These are phyloP conservation scores for Hyphodiscus hymeniophilus DNA, from an alignment of 495 filamentous ascomycete genomes.

Conservation along the genomic window DNA sequence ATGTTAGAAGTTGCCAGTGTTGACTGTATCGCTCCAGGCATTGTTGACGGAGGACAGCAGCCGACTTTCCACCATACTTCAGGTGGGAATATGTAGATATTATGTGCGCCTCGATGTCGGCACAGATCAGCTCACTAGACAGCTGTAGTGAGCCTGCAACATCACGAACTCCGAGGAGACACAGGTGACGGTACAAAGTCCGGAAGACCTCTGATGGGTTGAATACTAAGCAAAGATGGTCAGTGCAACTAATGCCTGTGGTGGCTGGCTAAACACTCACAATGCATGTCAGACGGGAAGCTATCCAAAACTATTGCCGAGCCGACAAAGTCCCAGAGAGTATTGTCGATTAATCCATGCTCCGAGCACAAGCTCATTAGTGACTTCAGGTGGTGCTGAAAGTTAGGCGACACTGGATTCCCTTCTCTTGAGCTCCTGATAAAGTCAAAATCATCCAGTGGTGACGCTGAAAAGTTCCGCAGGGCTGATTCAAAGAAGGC, in stretches of 20 bases:
- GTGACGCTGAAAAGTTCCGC: constrained; percentile 1
- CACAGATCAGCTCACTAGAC: constrained; percentile 5
- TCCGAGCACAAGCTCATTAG: constrained; percentile 5
- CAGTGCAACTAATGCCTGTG: neutral
- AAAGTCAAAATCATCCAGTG: constrained; percentile 8
- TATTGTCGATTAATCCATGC: constrained; percentile 1
- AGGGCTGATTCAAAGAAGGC: constrained; percentile 14
- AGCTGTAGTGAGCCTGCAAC: neutral
- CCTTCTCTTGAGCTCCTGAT: constrained; percentile 4
- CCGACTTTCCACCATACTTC: constrained; percentile 5
- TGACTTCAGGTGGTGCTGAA: constrained; percentile 7
- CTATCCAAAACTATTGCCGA: constrained; percentile 13
- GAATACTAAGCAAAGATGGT: constrained; percentile 3
- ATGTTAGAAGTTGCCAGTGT: constrained; percentile 3
- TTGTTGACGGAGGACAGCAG: constrained; percentile 1
- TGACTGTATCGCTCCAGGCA: constrained; percentile 3
- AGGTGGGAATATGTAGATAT: constrained; percentile 12
- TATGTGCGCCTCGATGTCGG: constrained; percentile 7
- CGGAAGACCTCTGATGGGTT: constrained; percentile 15
- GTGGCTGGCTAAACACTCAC: constrained; percentile 7
- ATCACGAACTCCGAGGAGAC: constrained; percentile 5
- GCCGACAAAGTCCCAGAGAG: constrained; percentile 6
- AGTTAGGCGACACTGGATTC: constrained; percentile 8
- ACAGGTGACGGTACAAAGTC: constrained; percentile 11
- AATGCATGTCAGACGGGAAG: constrained; percentile 15